Percentiles rank a stretch among this genome's conserved stretches.
These are phyloP conservation scores for Eleusine indica DNA, from an alignment of 176 grass and related monocot species.

Conservation along the genomic window DNA sequence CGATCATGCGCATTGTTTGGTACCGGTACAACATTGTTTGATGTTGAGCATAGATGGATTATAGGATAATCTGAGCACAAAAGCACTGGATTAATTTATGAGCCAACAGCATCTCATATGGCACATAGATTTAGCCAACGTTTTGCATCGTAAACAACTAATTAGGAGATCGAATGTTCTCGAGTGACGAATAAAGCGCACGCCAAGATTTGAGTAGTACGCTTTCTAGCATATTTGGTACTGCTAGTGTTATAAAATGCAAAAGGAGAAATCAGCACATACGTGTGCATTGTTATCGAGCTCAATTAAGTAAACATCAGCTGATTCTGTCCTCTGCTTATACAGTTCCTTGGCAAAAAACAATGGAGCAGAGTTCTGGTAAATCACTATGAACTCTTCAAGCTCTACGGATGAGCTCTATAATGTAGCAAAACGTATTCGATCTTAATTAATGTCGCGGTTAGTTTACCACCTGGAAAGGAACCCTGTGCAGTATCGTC, in stretches of 20 bases:
- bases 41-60: background rate
- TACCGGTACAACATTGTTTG: background rate
- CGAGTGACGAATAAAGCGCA: conserved; percentile 24
- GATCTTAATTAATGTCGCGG: conserved; percentile 18
- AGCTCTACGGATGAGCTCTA: background rate
- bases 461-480: background rate
- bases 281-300: background rate
- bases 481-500: conserved; percentile 23
- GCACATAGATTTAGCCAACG: background rate
- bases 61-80: background rate
- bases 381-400: too few relatives aligned
- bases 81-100: background rate
- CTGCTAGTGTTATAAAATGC: background rate
- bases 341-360: too few relatives aligned
- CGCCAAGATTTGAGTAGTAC: conserved; percentile 15
- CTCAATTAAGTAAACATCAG: background rate
- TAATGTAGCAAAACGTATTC: background rate
- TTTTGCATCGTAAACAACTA: background rate
- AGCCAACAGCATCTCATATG: background rate
- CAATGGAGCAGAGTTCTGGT: too few relatives aligned
- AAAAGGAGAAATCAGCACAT: background rate
- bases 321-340: background rate
- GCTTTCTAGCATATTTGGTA: background rate
- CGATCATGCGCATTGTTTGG: background rate
- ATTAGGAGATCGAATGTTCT: conserved; percentile 13